A percentile compares a stretch with the other conserved stretches of the same genome.
Evolutionary conservation across 768 basidiomycete genomes (phyloP).

Genomic region (Suillus clintonianus): DNA sequence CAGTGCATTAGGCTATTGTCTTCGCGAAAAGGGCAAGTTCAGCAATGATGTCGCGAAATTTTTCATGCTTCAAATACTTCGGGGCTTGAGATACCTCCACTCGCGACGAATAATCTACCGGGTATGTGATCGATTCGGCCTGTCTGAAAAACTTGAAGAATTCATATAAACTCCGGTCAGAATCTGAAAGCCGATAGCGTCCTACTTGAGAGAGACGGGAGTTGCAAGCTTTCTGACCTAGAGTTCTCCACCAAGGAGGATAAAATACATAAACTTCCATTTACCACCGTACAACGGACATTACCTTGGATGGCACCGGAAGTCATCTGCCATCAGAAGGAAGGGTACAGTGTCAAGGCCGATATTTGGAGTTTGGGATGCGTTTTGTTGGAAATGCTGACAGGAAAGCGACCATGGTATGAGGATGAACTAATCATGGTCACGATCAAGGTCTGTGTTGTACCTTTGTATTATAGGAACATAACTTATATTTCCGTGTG

Average conservation of each 20-base stretch:
- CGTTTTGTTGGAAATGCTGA: slow-evolving; percentile 99
- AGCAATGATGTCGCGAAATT: slow-evolving; percentile 89
- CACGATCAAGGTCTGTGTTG: slow-evolving; percentile 79
- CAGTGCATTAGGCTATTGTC: slow-evolving; percentile 87
- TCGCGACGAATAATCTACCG: slow-evolving; percentile 89
- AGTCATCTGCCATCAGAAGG: slow-evolving; percentile 83
- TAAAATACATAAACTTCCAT: slow-evolving; percentile 77
- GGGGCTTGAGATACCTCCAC: slow-evolving; percentile 92
- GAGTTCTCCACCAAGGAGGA: slow-evolving; percentile 95
- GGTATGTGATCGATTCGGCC: slow-evolving; percentile 41
- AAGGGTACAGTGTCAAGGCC: slow-evolving; percentile 94
- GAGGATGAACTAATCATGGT: slow-evolving; percentile 89
- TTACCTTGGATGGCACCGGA: slow-evolving; percentile 99
- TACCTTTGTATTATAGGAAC: neutral
- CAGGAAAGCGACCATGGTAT: slow-evolving; percentile 92
- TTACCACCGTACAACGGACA: slow-evolving; percentile 94
- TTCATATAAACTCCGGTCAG: slow-evolving; percentile 37
- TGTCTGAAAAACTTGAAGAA: neutral
- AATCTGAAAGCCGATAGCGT: slow-evolving; percentile 99
- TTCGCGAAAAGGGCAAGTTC: slow-evolving; percentile 91
- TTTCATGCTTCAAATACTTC: slow-evolving; percentile 89
- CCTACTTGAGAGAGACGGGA: slow-evolving; percentile 88
- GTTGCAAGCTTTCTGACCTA: slow-evolving; percentile 98
- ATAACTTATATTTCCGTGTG: neutral
- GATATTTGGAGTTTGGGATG: slow-evolving; percentile 99